Base-by-base conservation (phyloP, 2,329 filamentous ascomycete genomes). In the Ceratocystis lukuohia region DNA sequence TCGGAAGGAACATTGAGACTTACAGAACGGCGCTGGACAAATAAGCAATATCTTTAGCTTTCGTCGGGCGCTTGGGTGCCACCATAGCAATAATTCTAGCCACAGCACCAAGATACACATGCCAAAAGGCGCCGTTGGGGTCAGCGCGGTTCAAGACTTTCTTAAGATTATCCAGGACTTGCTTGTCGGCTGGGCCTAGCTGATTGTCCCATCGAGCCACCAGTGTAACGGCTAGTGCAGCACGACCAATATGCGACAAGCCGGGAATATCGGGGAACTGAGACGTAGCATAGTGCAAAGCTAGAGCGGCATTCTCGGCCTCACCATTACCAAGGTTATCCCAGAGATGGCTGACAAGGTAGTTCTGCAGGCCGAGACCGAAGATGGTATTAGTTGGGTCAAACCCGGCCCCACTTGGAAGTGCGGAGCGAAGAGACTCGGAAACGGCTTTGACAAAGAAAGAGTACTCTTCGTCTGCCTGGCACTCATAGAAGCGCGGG, bases 191-290 rank as follows among this genome's bases (percentile, higher is more conserved):
- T 1, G 79, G 78, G 0, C 78, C 78, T 3, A 85, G 72, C 61
- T 82, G 81, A 1, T 84, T 85, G 20, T 85, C 88, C 84, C 90
- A 95, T 70, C 91, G 80, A 59, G 88, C 85, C 70, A 85, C 91
- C 1, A 89, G 78, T 0, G 87, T 81, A 3, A 96, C 77, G 0
- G 84, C 89, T 2, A 96, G 78, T 1, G 89, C 74, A 0, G 88
- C 87, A 12, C 91, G 83, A 63, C 85, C 81, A 57, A 84, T 74
- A 72, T 96, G 91, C 1, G 84, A 86, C 30, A 95, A 76, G 0
- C 90, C 90, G 48, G 93, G 89, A 1, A 82, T 80, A 15, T 83
- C 81, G 0, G 92, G 79, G 45, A 88, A 77, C 0, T 89, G 85
- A 0, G 82, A 84, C 5, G 89, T 84, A 1, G 88, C 88, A 68